These are phyloP conservation scores for Paecilomyces fulvus DNA, from an alignment of 2,329 filamentous ascomycete genomes.

Conservation along the genomic window DNA sequence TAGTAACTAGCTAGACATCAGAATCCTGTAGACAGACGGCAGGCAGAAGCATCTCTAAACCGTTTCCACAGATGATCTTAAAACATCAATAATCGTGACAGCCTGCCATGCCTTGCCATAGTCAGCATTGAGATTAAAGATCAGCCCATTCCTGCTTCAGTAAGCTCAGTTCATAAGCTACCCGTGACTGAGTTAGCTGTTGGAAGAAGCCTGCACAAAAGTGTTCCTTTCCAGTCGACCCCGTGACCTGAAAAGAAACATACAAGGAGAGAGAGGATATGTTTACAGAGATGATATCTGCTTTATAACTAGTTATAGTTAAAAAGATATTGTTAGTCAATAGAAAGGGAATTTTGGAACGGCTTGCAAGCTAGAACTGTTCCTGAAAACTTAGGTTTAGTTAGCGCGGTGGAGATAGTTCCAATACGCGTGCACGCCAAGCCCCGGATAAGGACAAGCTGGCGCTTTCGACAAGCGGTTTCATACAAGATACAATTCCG, in stretches of 20 bases:
- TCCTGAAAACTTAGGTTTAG: neutral
- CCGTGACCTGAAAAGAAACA: neutral
- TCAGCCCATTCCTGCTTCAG: neutral
- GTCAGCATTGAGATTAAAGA: neutral
- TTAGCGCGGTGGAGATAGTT: too few relatives aligned
- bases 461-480: neutral
- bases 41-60: neutral
- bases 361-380: neutral
- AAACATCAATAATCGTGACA: neutral
- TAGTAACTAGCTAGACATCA: too few relatives aligned
- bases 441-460: constrained; percentile 2
- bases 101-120: neutral
- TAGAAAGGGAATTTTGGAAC: neutral
- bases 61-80: neutral
- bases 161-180: neutral
- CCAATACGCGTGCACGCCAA: neutral
- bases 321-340: neutral
- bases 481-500: neutral
- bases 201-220: neutral
- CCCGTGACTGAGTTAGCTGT: neutral
- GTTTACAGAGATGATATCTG: neutral
- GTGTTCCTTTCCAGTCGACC: neutral
- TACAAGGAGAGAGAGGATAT: neutral
- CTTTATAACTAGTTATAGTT: too few relatives aligned
- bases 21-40: too few relatives aligned